Conservation (phyloP, 257 asterid genomes). For the Rauvolfia tetraphylla region DNA sequence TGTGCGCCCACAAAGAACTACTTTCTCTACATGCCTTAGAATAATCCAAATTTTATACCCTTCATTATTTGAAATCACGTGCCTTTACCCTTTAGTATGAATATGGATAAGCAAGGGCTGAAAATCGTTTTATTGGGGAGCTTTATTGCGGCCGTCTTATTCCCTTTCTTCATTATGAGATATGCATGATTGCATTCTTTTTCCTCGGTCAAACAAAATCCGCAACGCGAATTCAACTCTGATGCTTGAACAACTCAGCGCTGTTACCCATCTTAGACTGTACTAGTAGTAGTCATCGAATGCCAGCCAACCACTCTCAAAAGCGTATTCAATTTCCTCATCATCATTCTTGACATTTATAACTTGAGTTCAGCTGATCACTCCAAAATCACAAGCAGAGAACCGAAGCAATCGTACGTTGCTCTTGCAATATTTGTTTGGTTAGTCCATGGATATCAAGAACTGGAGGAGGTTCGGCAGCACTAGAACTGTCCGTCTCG, state of each 20-base stretch:
- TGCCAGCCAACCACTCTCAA: not conserved
- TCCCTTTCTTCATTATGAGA: not conserved
- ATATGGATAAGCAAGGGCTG: too few relatives aligned
- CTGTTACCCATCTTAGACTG: not conserved
- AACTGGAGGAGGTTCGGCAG: slow-evolving; percentile 20
- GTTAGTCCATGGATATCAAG: slow-evolving; percentile 15
- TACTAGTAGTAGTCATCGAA: not conserved
- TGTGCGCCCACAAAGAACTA: not conserved
- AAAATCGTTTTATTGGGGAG: too few relatives aligned
- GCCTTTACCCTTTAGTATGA: too few relatives aligned
- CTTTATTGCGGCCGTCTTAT: too few relatives aligned
- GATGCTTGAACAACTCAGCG: not conserved
- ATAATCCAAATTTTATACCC: too few relatives aligned
- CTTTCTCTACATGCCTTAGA: too few relatives aligned
- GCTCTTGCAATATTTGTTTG: too few relatives aligned
- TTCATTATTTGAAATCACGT: too few relatives aligned
- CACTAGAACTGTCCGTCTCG: slow-evolving; percentile 10
- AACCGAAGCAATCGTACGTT: too few relatives aligned
- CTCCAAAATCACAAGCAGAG: too few relatives aligned
- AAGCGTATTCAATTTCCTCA: not conserved
- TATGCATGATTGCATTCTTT: too few relatives aligned
- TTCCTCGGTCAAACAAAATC: not conserved
- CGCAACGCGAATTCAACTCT: not conserved
- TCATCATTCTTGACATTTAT: not conserved
- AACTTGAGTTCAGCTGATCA: too few relatives aligned